Base-by-base conservation (phyloP, 495 filamentous ascomycete genomes). In the Penicillium silybi region DNA sequence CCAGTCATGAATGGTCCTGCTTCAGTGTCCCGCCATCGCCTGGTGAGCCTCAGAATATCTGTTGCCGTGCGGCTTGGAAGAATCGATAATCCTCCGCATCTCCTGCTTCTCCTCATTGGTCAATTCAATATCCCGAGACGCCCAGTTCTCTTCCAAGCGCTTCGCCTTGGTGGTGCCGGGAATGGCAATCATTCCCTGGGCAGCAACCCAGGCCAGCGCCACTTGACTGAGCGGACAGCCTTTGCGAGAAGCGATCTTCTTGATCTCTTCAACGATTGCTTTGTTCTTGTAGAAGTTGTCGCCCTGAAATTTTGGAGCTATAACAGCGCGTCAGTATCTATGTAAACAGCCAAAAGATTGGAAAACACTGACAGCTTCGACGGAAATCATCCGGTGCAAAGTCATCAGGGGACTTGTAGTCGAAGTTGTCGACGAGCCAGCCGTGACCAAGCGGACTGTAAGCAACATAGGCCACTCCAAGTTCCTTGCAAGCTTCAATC, bases 201-300 rank as follows among this genome's bases (percentile, higher is more conserved):
- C 59, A 27, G 68, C 71, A 6, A 76, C 72, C 74, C 73, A 78
- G 17, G 73, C 75, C 2, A 76, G 66, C 1, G 74, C 71, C 38
- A 76, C 65, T 42, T 77, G 72, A 4, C 67, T 64, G 16, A 68
- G 59, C 0, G 61, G 62, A 59, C 68, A 71, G 7, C 66, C 68
- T 51, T 73, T 76, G 11, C 56, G 54, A 13, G 53, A 29, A 6
- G 75, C 71, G 13, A 78, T 61, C 44, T 66, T 66, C 54, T 73
- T 72, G 25, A 75, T 70, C 39, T 73, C 68, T 1, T 75, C 70
- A 5, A 76, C 71, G 35, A 78, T 75, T 18, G 61, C 66, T 13
- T 48, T 55, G 46, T 78, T 78, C 52, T 73, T 73, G 59, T 73
- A 75, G 56, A 78, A 78, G 52, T 78, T 78, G 11, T 78, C 75